phyloP scores from a whole-genome alignment of 108 stramenopile species.

The Cyclotella choctawhatcheeana region DNA sequence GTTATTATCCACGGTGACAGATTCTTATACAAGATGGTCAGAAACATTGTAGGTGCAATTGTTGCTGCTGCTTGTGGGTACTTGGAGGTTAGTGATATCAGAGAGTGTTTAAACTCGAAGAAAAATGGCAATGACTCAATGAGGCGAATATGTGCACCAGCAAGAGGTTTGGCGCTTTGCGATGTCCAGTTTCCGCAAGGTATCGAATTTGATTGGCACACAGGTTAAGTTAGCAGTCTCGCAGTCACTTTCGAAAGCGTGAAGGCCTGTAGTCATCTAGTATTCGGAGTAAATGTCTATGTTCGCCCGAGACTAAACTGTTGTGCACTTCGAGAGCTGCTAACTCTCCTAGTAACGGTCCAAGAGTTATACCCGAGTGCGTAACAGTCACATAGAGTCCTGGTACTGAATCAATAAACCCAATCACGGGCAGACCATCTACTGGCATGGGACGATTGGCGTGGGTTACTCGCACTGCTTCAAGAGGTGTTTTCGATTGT shows the following conservation, averaged over 20 bases:
- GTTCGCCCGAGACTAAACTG: not conserved
- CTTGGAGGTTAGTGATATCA: conserved; percentile 52
- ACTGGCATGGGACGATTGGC: conserved; percentile 70
- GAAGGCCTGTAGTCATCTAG: conserved; percentile 49
- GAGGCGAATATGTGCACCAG: conserved; percentile 50
- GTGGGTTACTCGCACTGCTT: conserved; percentile 25
- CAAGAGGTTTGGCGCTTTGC: conserved; percentile 44
- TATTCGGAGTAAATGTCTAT: conserved; percentile 20
- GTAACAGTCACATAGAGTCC: conserved; percentile 58
- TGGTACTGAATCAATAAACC: conserved; percentile 34
- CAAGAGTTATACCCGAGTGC: conserved; percentile 72
- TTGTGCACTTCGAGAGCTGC: conserved; percentile 55
- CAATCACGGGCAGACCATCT: conserved; percentile 71
- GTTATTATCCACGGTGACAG: conserved; percentile 72
- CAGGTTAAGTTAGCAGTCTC: conserved; percentile 7
- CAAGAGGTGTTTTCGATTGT: conserved; percentile 5
- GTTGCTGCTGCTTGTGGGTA: conserved; percentile 65
- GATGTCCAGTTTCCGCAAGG: conserved; percentile 31
- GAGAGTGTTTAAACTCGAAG: not conserved
- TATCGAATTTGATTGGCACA: conserved; percentile 39
- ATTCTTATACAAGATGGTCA: conserved; percentile 86
- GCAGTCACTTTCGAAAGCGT: conserved; percentile 47
- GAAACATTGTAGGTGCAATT: conserved; percentile 79
- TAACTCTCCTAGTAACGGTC: conserved; percentile 58
- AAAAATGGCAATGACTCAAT: conserved; percentile 8